Base-by-base conservation (phyloP, 306 rosid genomes). In the Dryas alaskensis region DNA sequence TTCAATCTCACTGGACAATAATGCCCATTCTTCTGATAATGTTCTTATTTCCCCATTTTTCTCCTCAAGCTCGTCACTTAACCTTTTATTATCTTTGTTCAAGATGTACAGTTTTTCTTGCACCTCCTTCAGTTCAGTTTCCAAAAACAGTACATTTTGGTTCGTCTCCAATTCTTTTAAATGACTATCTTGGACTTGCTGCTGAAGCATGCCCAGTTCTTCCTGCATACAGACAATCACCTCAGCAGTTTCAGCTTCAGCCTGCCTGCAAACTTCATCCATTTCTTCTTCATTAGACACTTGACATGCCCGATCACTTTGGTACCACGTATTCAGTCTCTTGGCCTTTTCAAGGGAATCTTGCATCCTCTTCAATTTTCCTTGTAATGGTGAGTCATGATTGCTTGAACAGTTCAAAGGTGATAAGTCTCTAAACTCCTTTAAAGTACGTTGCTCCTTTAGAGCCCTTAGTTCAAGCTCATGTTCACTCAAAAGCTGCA, bases 151-250 rank as follows among this genome's bases (percentile, higher is more conserved):
- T 19, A 84, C 80, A 45, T 81, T 80, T 52, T 80, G 82, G 50
- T 76, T 87, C 97, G 88, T 84, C 85, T 89, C 96, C n/a, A 66
- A 63, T 78, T 94, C 95, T 81, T 82, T 91, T 81, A 85, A 68
- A 76, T 79, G 82, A 72, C 85, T 81, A 67, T 83, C 89, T 62
- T 88, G 88, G 65, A 92, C 87, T 83, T 94, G 92, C 69, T 84
- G 83, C 76, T 94, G 92, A 73, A 94, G 92, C 55, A 70, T 53
- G 8, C 74, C 82, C 79, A 94, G 96, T 84, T 94, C 99, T 84
- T 94, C 99, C 85, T 94, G 97, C 92, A 94, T 77, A 74, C 92
- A 88, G 63, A 92, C 96, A 63, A 94, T 94, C 71, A 87, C 99
- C 91, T 91, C 96, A 16, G 86, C 95, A 58, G 99, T 94, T 88